Evolutionary conservation across 441 rosid species (phyloP), one percentile per base, ranked within the genome.

Genomic region (Brassica hybrid): DNA sequence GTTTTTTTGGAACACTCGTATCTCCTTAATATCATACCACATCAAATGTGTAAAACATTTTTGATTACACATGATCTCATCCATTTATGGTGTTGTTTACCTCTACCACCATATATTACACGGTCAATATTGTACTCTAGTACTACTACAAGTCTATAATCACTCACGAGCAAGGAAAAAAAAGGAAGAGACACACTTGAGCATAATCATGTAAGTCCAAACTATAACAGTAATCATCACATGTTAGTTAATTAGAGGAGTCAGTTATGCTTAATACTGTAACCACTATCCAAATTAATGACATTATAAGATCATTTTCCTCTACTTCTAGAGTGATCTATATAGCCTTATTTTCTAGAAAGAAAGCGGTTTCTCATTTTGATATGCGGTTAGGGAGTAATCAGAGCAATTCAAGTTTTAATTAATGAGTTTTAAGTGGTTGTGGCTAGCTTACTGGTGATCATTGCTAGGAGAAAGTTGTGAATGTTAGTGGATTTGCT

Each of bases 401-500:
- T 79, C 38, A 67, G 6, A 63, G 30, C 23, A 63, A 57, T 59
- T 79, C 48, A 75, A 36, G 30, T 8, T 43, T 57, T 13, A 56
- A 21, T 64, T 57, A 65, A 58, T 34, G 65, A 21, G 14, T 50
- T 67, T 30, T 78, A 34, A 34, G 79, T 71, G 69, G 73, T 1
- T 74, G 43, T 73, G 54, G 67, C 61, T 73, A 43, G 14, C 62
- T 63, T 69, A 65, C 13, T 71, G 27, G 50, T 70, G 69, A 71
- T 80, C 30, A 80, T 65, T 66, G 25, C 19, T 59, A 60, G 45
- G 52, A 36, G 69, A 71, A 75, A 71, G 73, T 71, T 71, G 41
- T 48, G 50, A 50, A 50, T 65, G 32, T 59, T 65, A 79, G 79
- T 79, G 82, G 79, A 50, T 74, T 74, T 70, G 65, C 32, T 79